Conservation (phyloP, 169 alveolate species). For the Condylostoma magnum region DNA sequence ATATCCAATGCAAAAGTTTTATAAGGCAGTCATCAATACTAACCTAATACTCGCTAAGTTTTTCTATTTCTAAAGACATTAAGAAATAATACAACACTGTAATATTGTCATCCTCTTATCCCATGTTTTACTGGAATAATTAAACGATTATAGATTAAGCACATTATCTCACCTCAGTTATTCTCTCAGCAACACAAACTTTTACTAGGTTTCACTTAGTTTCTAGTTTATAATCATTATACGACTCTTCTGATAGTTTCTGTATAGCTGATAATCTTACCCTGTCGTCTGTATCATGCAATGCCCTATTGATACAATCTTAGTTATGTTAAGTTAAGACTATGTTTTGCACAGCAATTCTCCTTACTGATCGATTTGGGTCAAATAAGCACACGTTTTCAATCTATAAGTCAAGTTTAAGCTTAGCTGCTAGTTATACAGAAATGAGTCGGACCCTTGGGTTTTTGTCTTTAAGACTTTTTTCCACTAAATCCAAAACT, state of each 20-base stretch:
- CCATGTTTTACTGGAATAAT: background rate
- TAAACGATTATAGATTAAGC: background rate
- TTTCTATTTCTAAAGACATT: no score
- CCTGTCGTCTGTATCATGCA: background rate
- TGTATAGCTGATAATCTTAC: slow-evolving; percentile 10
- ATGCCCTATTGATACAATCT: background rate
- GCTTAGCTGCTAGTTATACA: slow-evolving; percentile 14
- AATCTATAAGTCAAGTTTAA: background rate
- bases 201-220: background rate
- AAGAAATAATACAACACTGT: no score
- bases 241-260: background rate
- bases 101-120: background rate
- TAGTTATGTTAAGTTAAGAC: background rate
- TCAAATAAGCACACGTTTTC: background rate
- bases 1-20: background rate
- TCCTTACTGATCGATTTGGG: background rate
- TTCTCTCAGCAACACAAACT: background rate
- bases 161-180: background rate
- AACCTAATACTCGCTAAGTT: no score
- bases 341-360: background rate
- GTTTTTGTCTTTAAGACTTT: background rate
- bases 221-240: background rate
- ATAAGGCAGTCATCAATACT: no score
- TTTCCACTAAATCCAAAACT: no score
- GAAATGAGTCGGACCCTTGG: background rate